These are phyloP conservation scores for Boechera stricta DNA, from an alignment of 345 rosid genomes.

Conservation along the genomic window DNA sequence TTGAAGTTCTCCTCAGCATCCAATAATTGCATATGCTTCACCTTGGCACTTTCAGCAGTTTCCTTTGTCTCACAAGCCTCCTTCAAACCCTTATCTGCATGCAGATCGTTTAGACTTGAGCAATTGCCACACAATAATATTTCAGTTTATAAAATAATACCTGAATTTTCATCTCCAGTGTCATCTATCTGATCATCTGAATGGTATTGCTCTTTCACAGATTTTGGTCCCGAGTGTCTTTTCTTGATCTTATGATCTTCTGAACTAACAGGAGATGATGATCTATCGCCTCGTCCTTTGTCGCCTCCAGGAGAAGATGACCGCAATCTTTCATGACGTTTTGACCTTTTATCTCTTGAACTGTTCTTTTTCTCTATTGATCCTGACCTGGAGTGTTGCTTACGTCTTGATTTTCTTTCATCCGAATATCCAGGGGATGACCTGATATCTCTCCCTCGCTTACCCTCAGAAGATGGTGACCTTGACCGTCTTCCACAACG, in stretches of 20 bases:
- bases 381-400: slow-evolving; percentile 61
- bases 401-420: slow-evolving; percentile 58
- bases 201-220: slow-evolving; percentile 47
- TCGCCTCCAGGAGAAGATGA: slow-evolving; percentile 57
- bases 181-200: slow-evolving; percentile 39
- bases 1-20: slow-evolving; percentile 15
- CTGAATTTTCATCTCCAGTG: slow-evolving; percentile 38
- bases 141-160: neutral
- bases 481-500: slow-evolving; percentile 64
- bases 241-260: slow-evolving; percentile 52
- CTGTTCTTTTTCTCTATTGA: slow-evolving; percentile 55
- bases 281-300: slow-evolving; percentile 47
- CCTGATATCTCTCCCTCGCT: slow-evolving; percentile 54
- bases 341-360: slow-evolving; percentile 55
- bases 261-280: slow-evolving; percentile 51
- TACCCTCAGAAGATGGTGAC: slow-evolving; percentile 67
- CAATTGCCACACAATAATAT: neutral
- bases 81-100: slow-evolving; percentile 24
- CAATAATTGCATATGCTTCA: slow-evolving; percentile 11
- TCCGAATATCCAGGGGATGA: slow-evolving; percentile 59
- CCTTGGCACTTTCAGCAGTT: slow-evolving; percentile 13
- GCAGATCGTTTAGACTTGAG: slow-evolving; percentile 10
- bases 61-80: slow-evolving; percentile 12
- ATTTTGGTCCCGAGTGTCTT: slow-evolving; percentile 52
- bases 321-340: slow-evolving; percentile 51